phyloP scores from a whole-genome alignment of 305 asterid species.

The Caryopteris hybrid region DNA sequence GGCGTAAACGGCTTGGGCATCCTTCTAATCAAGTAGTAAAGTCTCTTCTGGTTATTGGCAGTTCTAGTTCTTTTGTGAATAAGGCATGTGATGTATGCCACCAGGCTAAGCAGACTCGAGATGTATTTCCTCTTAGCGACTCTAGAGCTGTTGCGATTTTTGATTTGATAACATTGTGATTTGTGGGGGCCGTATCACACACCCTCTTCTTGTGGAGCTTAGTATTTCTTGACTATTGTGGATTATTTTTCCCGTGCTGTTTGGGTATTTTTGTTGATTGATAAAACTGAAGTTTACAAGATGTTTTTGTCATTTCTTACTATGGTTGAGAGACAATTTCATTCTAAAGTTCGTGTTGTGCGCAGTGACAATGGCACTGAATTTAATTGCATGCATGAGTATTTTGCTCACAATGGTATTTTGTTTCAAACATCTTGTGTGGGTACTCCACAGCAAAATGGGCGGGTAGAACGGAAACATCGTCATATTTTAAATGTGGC shows the following conservation, averaged over 20 bases:
- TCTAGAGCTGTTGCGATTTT: no score
- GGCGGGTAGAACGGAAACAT: background rate
- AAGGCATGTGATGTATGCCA: no score
- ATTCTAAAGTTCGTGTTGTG: background rate
- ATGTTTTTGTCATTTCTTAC: background rate
- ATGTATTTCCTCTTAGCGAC: no score
- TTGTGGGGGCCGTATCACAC: background rate
- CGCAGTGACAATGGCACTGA: slow-evolving; percentile 7
- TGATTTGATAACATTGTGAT: background rate
- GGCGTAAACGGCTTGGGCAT: no score
- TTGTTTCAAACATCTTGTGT: background rate
- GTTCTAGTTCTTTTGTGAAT: no score
- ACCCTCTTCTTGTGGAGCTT: background rate
- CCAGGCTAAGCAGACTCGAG: no score
- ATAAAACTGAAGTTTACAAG: background rate
- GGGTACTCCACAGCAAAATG: background rate
- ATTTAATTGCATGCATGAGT: background rate
- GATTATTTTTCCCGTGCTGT: background rate
- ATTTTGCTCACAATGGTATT: background rate
- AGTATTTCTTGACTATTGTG: background rate
- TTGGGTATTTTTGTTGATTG: background rate
- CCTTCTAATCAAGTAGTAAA: no score
- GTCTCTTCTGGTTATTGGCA: no score
- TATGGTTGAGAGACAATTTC: background rate
- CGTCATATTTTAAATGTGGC: background rate